Evolutionary conservation across 345 rosid species (phyloP), one percentile per base, ranked within the genome.

Genomic region (Pelargonium nanum): DNA sequence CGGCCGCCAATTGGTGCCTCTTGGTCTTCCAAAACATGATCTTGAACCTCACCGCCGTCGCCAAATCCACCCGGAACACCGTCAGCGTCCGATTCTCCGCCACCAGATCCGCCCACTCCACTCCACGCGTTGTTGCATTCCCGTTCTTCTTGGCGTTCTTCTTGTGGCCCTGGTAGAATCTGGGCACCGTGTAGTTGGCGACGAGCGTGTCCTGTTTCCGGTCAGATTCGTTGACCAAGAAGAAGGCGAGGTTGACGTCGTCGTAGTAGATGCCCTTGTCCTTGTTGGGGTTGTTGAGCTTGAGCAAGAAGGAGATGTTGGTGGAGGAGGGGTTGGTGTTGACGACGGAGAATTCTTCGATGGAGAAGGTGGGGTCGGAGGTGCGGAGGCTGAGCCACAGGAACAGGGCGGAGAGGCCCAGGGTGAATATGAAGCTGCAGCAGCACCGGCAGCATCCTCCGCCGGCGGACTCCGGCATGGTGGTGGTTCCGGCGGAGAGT

Each of bases 371-470:
- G 51, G 12, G 68, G 72, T 83, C 22, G 65, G 86, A 82, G 48
- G 88, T 78, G 15, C 96, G 86, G 54, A 92, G 68, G 32, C 84
- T 77, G 0, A 88, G 85, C 98, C 98, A 88, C 66, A 91, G 4
- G 71, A 86, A 82, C 17, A 91, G 83, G 21, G 80, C 67, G 19
- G 95, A 73, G 16, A 91, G 57, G 40, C 95, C 95, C 24, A 70
- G 65, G 4, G 81, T 74, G 73, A 91, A 59, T 61, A 85, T 68
- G 70, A 88, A 69, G 58, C 73, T 76, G 26, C 74, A 74, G 62
- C 96, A 88, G 62, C 88, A 81, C 26, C 69, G 56, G 70, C 89
- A 73, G 24, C 84, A 66, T 0, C 61, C 68, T 0, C 22, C 25
- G 69, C 56, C 0, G n/a, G 73, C 74, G 53, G 77, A 8, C 88